Evolutionary conservation across 306 rosid genomes (phyloP).

Genomic region (Begonia peltatifolia): DNA sequence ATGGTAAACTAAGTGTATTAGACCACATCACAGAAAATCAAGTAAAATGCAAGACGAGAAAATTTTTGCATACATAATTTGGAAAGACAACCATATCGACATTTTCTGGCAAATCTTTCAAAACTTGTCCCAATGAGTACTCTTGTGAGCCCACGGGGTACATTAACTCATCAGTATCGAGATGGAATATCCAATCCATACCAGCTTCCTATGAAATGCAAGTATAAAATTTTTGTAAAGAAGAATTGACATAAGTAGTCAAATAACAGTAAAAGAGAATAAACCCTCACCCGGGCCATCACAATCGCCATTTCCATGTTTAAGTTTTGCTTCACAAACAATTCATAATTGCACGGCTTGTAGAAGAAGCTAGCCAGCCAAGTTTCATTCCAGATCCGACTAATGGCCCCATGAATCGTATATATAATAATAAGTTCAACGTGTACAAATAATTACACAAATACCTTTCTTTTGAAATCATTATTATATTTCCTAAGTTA

Average conservation of each 20-base stretch:
- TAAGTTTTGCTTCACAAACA: conserved; percentile 92
- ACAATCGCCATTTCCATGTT: conserved; percentile 99
- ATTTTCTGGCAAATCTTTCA: conserved; percentile 73
- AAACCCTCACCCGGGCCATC: conserved; percentile 77
- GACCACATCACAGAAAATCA: neutral
- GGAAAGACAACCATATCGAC: conserved; percentile 92
- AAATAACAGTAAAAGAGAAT: conserved; percentile 2
- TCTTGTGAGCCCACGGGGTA: conserved; percentile 60
- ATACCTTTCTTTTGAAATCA: too few relatives aligned
- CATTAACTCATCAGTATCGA: conserved; percentile 85
- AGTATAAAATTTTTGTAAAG: too few relatives aligned
- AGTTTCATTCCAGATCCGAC: conserved; percentile 97
- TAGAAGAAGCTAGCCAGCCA: conserved; percentile 95
- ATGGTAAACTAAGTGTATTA: neutral
- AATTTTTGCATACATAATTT: conserved; percentile 58
- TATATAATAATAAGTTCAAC: too few relatives aligned
- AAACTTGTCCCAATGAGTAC: conserved; percentile 77
- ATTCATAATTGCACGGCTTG: conserved; percentile 92
- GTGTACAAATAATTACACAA: too few relatives aligned
- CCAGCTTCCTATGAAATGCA: conserved; percentile 47
- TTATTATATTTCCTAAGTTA: too few relatives aligned
- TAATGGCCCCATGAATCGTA: conserved; percentile 14
- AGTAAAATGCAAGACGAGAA: neutral
- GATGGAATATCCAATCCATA: conserved; percentile 95
- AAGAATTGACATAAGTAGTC: conserved; percentile 1